Percentiles rank a stretch among this genome's conserved stretches.
Conservation (phyloP, 495 filamentous ascomycete species). For the Aspergillus avenaceus region DNA sequence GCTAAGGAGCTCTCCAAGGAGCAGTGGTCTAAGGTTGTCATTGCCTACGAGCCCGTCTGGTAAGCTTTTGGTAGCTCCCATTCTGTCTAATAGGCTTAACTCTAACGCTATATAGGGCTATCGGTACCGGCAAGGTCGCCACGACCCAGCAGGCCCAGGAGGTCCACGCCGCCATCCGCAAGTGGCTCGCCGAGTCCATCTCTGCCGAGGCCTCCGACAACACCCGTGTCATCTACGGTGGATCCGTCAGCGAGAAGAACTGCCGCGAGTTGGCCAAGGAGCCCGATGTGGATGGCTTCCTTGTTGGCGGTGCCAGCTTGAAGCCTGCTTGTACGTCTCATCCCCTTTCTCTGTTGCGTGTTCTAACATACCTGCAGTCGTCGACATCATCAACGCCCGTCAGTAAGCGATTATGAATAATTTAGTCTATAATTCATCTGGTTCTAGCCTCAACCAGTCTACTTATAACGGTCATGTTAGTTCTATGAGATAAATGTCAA, state of each 20-base stretch:
- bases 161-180: conserved; percentile 86
- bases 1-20: conserved; percentile 56
- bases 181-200: conserved; percentile 76
- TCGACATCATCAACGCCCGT: conserved; percentile 64
- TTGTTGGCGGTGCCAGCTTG: conserved; percentile 95
- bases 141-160: conserved; percentile 92
- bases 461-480: not conserved
- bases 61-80: conserved; percentile 24
- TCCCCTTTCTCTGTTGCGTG: not conserved
- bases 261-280: conserved; percentile 87
- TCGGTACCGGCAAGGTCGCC: conserved; percentile 96
- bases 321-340: conserved; percentile 91
- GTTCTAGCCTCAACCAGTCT: not conserved
- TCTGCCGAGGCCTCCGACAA: conserved; percentile 65
- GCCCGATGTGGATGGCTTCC: conserved; percentile 94
- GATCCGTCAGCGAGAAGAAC: conserved; percentile 97
- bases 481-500: not conserved
- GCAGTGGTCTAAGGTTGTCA: conserved; percentile 90
- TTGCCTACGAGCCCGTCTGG: conserved; percentile 99
- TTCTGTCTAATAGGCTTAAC: not conserved
- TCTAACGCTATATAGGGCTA: conserved; percentile 53
- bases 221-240: conserved; percentile 92
- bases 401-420: conserved; percentile 31
- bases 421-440: not conserved
- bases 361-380: conserved; percentile 35